Evolutionary conservation across 306 rosid species (phyloP).

Genomic region (Quercus engelmannii): DNA sequence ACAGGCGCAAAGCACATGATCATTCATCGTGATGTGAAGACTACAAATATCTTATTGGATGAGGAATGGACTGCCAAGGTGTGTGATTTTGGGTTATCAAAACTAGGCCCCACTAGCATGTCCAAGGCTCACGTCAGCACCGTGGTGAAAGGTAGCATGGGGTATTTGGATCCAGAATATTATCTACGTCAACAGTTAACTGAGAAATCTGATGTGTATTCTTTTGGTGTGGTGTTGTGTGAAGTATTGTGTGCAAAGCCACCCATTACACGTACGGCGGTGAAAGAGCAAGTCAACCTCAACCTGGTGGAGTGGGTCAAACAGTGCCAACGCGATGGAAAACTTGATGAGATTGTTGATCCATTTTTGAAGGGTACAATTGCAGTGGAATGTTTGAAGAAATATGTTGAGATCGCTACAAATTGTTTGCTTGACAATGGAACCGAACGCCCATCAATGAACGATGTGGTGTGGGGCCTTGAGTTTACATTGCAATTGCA

Average conservation of each 20-base stretch:
- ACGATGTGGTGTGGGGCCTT: not conserved
- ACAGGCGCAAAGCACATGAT: not conserved
- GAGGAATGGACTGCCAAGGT: not conserved
- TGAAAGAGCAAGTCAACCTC: not conserved
- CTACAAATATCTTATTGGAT: not conserved
- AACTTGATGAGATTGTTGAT: not conserved
- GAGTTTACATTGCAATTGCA: not conserved
- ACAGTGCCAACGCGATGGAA: not conserved
- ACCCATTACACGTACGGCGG: not conserved
- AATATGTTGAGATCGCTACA: not conserved
- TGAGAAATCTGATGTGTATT: not conserved
- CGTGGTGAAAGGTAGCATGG: not conserved
- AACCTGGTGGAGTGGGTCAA: not conserved
- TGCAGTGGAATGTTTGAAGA: not conserved
- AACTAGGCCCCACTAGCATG: not conserved
- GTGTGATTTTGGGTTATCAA: not conserved
- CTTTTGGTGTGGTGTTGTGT: not conserved
- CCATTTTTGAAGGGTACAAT: not conserved
- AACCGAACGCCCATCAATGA: not conserved
- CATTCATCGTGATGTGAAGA: not conserved
- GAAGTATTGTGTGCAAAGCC: not conserved
- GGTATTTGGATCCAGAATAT: not conserved
- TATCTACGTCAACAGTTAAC: not conserved
- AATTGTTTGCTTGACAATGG: conserved; percentile 1
- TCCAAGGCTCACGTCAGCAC: not conserved